phyloP scores from a whole-genome alignment of 345 rosid genomes.

The Lagerstroemia speciosa region DNA sequence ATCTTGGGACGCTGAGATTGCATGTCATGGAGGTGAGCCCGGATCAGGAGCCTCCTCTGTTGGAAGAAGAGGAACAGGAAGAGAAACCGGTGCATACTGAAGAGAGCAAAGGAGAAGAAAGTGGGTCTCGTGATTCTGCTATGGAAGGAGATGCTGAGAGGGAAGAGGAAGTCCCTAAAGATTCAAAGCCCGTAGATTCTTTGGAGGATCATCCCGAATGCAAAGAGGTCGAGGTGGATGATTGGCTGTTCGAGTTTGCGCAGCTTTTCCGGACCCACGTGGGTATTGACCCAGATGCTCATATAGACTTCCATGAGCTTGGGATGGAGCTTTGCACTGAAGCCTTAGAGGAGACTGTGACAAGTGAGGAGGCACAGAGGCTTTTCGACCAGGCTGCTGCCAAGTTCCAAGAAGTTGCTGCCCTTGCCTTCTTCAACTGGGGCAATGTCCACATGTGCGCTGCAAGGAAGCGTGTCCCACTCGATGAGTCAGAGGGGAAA shows the following conservation, averaged over 20 bases:
- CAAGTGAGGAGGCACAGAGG: conserved; percentile 79
- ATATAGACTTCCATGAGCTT: conserved; percentile 83
- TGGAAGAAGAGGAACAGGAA: conserved; percentile 57
- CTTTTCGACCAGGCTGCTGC: conserved; percentile 88
- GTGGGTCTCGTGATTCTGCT: conserved; percentile 30
- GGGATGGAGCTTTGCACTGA: conserved; percentile 99
- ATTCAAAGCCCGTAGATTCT: conserved; percentile 36
- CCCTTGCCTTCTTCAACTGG: conserved; percentile 95
- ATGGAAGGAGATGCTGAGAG: conserved; percentile 20
- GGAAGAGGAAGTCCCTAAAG: conserved; percentile 44
- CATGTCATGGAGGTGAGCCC: conserved; percentile 86
- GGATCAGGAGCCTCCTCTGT: conserved; percentile 77
- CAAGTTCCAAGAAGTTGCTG: conserved; percentile 97
- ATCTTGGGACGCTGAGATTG: conserved; percentile 68
- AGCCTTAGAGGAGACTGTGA: conserved; percentile 92
- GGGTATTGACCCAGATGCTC: conserved; percentile 95
- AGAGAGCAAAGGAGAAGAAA: conserved; percentile 50
- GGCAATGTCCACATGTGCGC: conserved; percentile 99
- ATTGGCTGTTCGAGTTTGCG: conserved; percentile 95
- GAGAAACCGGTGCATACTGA: conserved; percentile 53
- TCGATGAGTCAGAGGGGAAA: conserved; percentile 75
- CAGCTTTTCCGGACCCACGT: conserved; percentile 85
- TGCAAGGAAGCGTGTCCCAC: conserved; percentile 88
- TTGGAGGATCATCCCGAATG: conserved; percentile 51
- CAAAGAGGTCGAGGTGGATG: conserved; percentile 93